Conservation (phyloP, 805 yeast genomes). For the Hanseniaspora clermontiae region DNA sequence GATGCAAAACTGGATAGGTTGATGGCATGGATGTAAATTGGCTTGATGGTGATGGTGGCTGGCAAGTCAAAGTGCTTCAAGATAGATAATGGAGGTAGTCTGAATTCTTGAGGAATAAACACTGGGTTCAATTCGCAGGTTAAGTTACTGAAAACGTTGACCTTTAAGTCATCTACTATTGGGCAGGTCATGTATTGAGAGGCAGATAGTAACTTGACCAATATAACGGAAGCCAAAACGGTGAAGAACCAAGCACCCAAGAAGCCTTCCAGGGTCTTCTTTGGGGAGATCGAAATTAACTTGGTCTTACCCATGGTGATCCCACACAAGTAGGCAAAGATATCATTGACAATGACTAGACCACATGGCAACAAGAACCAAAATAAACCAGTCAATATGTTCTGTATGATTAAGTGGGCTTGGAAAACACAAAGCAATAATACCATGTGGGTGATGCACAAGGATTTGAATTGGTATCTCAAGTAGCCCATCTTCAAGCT, state of each 20-base stretch:
- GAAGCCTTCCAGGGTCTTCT: constrained; percentile 95
- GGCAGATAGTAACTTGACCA: constrained; percentile 51
- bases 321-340: constrained; percentile 93
- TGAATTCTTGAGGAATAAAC: constrained; percentile 68
- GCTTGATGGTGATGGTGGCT: constrained; percentile 53
- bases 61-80: constrained; percentile 34
- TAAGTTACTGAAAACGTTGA: constrained; percentile 48
- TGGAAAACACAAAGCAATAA: constrained; percentile 80
- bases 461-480: constrained; percentile 85
- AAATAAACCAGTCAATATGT: constrained; percentile 77
- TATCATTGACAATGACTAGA: constrained; percentile 84
- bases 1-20: constrained; percentile 89
- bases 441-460: constrained; percentile 90
- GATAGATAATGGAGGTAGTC: constrained; percentile 51
- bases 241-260: constrained; percentile 97
- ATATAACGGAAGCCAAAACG: constrained; percentile 52
- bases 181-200: constrained; percentile 81
- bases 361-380: constrained; percentile 93
- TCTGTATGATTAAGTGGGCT: constrained; percentile 82
- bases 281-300: constrained; percentile 85
- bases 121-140: constrained; percentile 79
- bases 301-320: constrained; percentile 91
- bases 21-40: constrained; percentile 81
- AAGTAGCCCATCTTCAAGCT: constrained; percentile 80
- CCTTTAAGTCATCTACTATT: constrained; percentile 45